Percentiles rank a stretch among this genome's conserved stretches.
These are phyloP conservation scores for Acer yangbiense DNA, from an alignment of 345 rosid genomes.

Conservation along the genomic window DNA sequence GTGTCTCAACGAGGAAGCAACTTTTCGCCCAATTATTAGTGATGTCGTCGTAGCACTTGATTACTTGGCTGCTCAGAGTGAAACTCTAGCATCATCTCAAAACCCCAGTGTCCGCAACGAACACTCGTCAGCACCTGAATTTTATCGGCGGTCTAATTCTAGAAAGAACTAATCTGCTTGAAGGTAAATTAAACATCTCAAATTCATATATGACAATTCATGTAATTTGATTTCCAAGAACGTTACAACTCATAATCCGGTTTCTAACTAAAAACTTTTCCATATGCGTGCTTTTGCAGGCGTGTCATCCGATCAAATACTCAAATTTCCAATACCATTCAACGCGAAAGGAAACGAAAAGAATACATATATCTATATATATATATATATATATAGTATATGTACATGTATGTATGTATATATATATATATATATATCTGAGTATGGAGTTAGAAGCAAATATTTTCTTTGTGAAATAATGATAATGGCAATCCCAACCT, in stretches of 20 bases:
- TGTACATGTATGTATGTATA: slow-evolving; percentile 10
- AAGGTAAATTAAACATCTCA: slow-evolving; percentile 3
- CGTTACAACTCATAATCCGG: background rate
- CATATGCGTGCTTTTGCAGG: background rate
- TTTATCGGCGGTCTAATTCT: slow-evolving; percentile 16
- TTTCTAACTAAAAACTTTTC: background rate
- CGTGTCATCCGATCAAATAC: background rate
- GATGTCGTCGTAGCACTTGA: slow-evolving; percentile 93
- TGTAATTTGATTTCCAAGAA: background rate
- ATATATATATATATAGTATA: background rate
- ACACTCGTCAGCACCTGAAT: slow-evolving; percentile 22
- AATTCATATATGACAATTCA: background rate
- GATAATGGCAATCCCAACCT: background rate
- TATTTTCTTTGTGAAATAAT: background rate
- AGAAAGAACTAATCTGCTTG: slow-evolving; percentile 19
- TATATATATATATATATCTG: background rate
- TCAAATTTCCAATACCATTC: background rate
- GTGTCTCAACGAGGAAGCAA: slow-evolving; percentile 95
- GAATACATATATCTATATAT: background rate
- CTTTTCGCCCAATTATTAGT: slow-evolving; percentile 74
- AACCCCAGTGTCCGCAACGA: slow-evolving; percentile 22
- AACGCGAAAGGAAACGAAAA: background rate
- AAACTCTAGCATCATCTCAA: slow-evolving; percentile 22
- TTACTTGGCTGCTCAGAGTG: slow-evolving; percentile 57
- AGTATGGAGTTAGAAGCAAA: background rate